Evolutionary conservation across 441 rosid species (phyloP).

Genomic region (Sinapis alba): DNA sequence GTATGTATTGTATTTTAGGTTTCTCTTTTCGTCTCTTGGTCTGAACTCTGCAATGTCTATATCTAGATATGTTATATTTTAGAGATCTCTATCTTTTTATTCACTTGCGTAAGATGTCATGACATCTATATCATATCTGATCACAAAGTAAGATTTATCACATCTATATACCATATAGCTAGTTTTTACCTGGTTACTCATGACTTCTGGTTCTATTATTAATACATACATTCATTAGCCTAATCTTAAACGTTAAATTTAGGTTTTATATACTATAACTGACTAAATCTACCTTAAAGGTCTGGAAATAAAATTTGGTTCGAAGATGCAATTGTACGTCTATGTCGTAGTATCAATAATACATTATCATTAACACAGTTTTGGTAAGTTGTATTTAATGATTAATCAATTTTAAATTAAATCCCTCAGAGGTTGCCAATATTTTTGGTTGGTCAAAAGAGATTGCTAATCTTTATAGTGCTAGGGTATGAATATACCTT

Average conservation of each 20-base stretch:
- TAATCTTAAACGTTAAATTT: not conserved
- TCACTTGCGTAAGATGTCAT: not conserved
- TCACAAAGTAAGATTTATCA: not conserved
- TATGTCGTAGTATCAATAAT: not conserved
- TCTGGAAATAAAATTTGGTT: no score
- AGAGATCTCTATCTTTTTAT: no score
- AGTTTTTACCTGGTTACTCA: not conserved
- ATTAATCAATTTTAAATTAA: not conserved
- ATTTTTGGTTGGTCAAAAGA: not conserved
- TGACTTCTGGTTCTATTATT: not conserved
- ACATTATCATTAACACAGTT: not conserved
- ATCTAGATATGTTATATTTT: not conserved
- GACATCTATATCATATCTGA: not conserved
- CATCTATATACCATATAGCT: not conserved
- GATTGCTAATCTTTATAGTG: not conserved
- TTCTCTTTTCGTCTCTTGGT: conserved; percentile 5
- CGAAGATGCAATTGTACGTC: not conserved
- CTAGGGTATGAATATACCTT: no score
- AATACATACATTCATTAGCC: not conserved
- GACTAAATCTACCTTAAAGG: not conserved
- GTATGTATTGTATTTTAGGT: conserved; percentile 16
- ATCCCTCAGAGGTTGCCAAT: not conserved
- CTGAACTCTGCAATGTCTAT: not conserved
- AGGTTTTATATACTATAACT: not conserved
- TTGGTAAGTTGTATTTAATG: not conserved